These are phyloP conservation scores for Ganoderma resinaceum DNA, from an alignment of 1,284 basidiomycete species.

Conservation along the genomic window DNA sequence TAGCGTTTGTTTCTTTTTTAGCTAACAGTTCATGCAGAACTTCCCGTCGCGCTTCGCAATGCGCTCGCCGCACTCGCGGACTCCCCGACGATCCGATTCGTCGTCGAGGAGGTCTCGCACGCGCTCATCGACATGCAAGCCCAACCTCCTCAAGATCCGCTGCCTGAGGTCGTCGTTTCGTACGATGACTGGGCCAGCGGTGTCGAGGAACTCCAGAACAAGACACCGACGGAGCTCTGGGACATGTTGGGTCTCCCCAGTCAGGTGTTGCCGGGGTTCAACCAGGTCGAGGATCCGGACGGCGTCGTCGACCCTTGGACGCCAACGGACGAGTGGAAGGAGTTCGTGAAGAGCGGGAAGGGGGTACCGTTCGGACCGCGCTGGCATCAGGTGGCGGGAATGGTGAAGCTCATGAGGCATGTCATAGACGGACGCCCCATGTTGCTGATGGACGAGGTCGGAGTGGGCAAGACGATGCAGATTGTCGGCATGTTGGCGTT, in stretches of 20 bases:
- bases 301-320: neutral
- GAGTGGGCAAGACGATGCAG: constrained; percentile 25
- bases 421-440: neutral
- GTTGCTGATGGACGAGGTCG: constrained; percentile 22
- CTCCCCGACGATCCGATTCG: neutral
- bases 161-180: neutral
- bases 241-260: neutral
- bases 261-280: neutral
- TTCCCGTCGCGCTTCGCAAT: neutral
- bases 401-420: constrained; percentile 19
- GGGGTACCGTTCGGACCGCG: neutral
- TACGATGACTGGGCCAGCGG: neutral
- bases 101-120: neutral
- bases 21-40: neutral
- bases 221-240: neutral
- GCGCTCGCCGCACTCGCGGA: neutral
- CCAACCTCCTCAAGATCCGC: too few relatives aligned
- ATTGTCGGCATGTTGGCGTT: constrained; percentile 8
- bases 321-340: neutral
- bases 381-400: constrained; percentile 19
- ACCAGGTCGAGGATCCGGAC: neutral
- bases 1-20: neutral
- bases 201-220: constrained; percentile 1
- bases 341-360: neutral
- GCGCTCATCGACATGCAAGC: neutral